phyloP scores from a whole-genome alignment of 2,329 filamentous ascomycete genomes.

The Zymoseptoria passerinii region DNA sequence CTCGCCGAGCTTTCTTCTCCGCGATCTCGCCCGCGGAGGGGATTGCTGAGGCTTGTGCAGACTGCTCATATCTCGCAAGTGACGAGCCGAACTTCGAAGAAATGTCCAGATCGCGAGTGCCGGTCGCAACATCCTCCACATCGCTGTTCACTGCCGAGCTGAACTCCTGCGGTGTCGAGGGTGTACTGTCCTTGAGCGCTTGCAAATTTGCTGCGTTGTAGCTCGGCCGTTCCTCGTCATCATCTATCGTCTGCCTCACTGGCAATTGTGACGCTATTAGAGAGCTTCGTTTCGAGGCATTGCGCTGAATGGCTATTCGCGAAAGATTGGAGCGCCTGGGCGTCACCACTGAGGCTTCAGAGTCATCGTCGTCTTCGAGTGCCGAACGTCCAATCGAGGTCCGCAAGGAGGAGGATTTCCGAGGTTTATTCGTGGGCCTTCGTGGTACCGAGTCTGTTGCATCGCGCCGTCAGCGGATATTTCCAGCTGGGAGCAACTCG shows the following conservation, averaged over 20 bases:
- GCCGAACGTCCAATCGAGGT: conserved; percentile 65
- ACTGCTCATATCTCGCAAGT: conserved; percentile 29
- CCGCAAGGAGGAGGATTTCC: conserved; percentile 66
- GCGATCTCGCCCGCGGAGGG: conserved; percentile 77
- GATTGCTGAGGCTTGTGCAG: conserved; percentile 43
- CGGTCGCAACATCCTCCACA: conserved; percentile 41
- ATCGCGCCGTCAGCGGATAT: conserved; percentile 34
- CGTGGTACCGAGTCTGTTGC: conserved; percentile 44
- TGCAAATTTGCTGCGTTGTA: conserved; percentile 84
- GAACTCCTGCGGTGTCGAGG: conserved; percentile 65
- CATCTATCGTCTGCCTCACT: conserved; percentile 39
- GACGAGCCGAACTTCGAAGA: conserved; percentile 49
- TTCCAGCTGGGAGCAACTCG: conserved; percentile 12
- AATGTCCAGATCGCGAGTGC: conserved; percentile 37
- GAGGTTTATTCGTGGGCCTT: conserved; percentile 45
- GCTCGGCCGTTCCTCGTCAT: conserved; percentile 60
- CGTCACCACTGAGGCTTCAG: conserved; percentile 46
- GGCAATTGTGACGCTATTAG: conserved; percentile 44
- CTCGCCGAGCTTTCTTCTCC: conserved; percentile 82
- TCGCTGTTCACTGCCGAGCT: conserved; percentile 23
- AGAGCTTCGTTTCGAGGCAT: conserved; percentile 46
- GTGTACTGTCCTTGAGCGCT: conserved; percentile 78
- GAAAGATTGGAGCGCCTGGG: conserved; percentile 57
- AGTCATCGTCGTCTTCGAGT: conserved; percentile 46
- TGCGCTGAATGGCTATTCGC: conserved; percentile 58